Evolutionary conservation across 129 eudicot genomes (phyloP).

Genomic region (Calendula officinalis): DNA sequence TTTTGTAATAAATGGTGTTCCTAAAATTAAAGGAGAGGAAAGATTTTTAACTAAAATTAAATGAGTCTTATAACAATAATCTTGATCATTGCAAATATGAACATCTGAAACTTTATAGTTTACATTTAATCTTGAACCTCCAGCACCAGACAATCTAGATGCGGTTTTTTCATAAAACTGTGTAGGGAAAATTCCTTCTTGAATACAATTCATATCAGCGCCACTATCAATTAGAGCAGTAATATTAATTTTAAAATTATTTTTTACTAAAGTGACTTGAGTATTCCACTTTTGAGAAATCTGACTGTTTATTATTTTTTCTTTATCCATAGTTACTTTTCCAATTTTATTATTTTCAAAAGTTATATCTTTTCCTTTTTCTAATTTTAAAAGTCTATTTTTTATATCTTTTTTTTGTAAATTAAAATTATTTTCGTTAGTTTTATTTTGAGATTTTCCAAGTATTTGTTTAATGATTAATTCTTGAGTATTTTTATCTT

Average conservation of each 20-base stretch:
- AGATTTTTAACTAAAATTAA: background rate
- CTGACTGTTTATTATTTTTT: background rate
- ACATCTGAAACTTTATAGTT: no score
- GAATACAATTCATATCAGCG: constrained; percentile 3
- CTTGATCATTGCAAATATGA: no score
- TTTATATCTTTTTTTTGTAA: background rate
- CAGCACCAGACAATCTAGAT: background rate
- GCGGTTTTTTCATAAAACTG: background rate
- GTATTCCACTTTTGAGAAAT: background rate
- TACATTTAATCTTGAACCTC: background rate
- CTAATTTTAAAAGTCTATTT: background rate
- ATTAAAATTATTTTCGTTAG: background rate
- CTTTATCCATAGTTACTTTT: background rate
- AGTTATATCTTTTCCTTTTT: background rate
- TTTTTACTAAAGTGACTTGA: background rate
- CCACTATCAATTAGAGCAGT: background rate
- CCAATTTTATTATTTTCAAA: background rate
- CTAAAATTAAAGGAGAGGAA: background rate
- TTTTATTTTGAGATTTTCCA: background rate
- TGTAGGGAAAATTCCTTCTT: background rate
- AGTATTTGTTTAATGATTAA: background rate
- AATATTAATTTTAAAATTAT: background rate
- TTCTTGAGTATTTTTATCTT: background rate
- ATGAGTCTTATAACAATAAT: background rate
- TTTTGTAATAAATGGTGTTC: background rate